Percentiles rank a stretch among this genome's conserved stretches.
phyloP scores from a whole-genome alignment of 805 yeast species.

The Wickerhamiella siamensis region DNA sequence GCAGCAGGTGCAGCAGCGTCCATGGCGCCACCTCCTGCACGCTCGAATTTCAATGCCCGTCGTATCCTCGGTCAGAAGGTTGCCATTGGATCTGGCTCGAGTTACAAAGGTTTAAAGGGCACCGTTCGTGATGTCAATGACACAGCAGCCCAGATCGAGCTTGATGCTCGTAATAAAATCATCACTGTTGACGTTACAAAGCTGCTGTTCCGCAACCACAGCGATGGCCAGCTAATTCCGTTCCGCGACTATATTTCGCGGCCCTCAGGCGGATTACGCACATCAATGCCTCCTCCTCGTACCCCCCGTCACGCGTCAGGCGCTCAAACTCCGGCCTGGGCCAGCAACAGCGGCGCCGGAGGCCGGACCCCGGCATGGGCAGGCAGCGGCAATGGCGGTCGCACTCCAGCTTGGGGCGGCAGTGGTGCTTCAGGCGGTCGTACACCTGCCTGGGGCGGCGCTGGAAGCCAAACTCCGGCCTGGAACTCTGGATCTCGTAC shows the following conservation, averaged over 20 bases:
- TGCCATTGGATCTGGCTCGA: conserved; percentile 74
- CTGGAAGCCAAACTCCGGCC: conserved; percentile 33
- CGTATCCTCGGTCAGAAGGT: conserved; percentile 66
- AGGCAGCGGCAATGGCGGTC: conserved; percentile 13
- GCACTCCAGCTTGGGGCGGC: conserved; percentile 22
- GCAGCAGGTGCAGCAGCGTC: conserved; percentile 26
- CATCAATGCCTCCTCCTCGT: conserved; percentile 22
- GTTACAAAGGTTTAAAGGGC: conserved; percentile 87
- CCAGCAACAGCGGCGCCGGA: conserved; percentile 6
- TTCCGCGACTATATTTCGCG: conserved; percentile 53
- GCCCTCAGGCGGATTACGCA: conserved; percentile 7
- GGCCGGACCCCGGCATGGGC: conserved; percentile 15
- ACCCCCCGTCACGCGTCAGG: conserved; percentile 23
- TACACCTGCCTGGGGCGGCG: conserved; percentile 27
- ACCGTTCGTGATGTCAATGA: conserved; percentile 89
- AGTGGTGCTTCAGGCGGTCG: conserved; percentile 21
- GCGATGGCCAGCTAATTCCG: conserved; percentile 46
- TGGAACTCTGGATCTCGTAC: conserved; percentile 32
- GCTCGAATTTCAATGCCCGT: conserved; percentile 24
- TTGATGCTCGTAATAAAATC: conserved; percentile 82
- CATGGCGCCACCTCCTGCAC: conserved; percentile 45
- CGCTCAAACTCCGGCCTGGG: conserved; percentile 15
- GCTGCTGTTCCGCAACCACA: conserved; percentile 55
- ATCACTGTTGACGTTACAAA: conserved; percentile 71
- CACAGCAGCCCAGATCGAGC: conserved; percentile 77